A percentile compares a stretch with the other conserved stretches of the same genome.
These are phyloP conservation scores for Cenchrus fungigraminus DNA, from an alignment of 176 grass and related monocot genomes.

Conservation along the genomic window DNA sequence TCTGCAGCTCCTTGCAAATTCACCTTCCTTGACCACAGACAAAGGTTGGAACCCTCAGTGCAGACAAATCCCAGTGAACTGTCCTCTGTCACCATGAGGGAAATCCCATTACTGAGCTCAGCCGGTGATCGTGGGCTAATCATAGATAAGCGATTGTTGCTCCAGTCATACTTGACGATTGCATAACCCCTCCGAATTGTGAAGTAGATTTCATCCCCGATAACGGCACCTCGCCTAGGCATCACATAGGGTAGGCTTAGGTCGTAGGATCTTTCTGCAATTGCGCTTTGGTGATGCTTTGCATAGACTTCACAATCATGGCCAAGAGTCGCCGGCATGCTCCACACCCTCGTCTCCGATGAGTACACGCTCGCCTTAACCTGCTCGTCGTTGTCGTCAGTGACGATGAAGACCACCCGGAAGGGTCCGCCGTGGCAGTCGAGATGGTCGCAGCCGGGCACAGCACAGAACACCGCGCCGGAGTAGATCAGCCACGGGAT, in stretches of 20 bases:
- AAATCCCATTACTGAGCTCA: no score
- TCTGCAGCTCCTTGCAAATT: not conserved
- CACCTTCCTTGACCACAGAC: not conserved
- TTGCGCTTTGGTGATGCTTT: not conserved
- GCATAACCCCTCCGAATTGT: not conserved
- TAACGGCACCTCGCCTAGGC: not conserved
- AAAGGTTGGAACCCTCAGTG: not conserved
- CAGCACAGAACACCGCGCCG: not conserved
- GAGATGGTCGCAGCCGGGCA: not conserved
- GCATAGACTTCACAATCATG: not conserved
- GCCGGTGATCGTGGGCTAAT: not conserved
- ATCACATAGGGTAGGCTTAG: not conserved
- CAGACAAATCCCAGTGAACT: not conserved
- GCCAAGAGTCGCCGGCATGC: not conserved
- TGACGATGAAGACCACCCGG: not conserved
- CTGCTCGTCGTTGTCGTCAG: not conserved
- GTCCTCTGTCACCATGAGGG: conserved; percentile 6
- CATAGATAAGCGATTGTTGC: not conserved
- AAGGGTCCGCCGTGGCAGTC: not conserved
- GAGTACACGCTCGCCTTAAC: not conserved
- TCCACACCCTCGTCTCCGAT: not conserved
- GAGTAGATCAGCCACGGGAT: not conserved
- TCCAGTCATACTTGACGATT: not conserved
- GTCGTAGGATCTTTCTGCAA: no score
- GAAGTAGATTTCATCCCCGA: not conserved